Evolutionary conservation across 768 basidiomycete species (phyloP).

Genomic region (Phlebiopsis flavidoalba): DNA sequence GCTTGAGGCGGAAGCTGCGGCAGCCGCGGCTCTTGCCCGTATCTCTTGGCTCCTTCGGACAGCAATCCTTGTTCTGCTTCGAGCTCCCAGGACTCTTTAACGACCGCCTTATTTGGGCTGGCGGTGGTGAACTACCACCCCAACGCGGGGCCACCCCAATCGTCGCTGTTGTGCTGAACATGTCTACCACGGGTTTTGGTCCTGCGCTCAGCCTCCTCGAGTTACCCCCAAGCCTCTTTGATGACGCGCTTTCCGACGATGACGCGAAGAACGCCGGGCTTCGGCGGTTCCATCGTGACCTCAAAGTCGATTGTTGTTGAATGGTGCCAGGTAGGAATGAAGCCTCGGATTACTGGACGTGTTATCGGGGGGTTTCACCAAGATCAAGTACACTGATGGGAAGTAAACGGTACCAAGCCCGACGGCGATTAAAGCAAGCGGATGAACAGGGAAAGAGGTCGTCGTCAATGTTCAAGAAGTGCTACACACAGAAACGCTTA

Average conservation of each 20-base stretch:
- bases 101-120: slow-evolving; percentile 22
- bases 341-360: slow-evolving; percentile 33
- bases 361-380: slow-evolving; percentile 55
- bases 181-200: slow-evolving; percentile 36
- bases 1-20: slow-evolving; percentile 22
- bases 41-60: slow-evolving; percentile 68
- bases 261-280: slow-evolving; percentile 47
- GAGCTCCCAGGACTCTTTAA: slow-evolving; percentile 76
- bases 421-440: slow-evolving; percentile 26
- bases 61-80: slow-evolving; percentile 72
- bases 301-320: slow-evolving; percentile 52
- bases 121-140: background rate
- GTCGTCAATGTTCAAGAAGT: slow-evolving; percentile 59
- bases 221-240: slow-evolving; percentile 77
- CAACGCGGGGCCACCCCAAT: background rate
- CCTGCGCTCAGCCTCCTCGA: slow-evolving; percentile 64
- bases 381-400: slow-evolving; percentile 57
- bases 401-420: slow-evolving; percentile 37
- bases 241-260: slow-evolving; percentile 66
- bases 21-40: slow-evolving; percentile 55
- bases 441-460: slow-evolving; percentile 49
- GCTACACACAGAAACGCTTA: no score
- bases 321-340: slow-evolving; percentile 37
- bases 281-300: slow-evolving; percentile 46
- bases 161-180: background rate